These are phyloP conservation scores for Chlorella sp. DNA, from an alignment of 139 green algal species.

Conservation along the genomic window DNA sequence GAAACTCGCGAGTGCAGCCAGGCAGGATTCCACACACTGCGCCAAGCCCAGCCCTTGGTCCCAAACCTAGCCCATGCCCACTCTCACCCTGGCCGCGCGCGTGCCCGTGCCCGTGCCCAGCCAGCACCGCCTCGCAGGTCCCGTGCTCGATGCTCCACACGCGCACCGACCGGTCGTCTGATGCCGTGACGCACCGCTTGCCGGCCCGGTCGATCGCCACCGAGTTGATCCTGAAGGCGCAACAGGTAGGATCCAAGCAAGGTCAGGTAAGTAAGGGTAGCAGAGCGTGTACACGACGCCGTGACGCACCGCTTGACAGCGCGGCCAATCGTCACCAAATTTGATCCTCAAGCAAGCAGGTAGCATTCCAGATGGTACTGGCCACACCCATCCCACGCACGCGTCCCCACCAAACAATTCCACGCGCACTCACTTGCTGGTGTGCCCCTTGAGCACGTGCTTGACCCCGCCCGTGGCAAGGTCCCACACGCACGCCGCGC, in stretches of 20 bases:
- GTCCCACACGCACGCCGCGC: conserved; percentile 55
- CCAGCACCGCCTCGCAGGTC: neutral
- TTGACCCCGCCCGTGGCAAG: conserved; percentile 28
- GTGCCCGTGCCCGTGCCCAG: conserved; percentile 5
- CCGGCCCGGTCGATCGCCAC: conserved; percentile 40
- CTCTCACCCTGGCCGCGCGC: neutral
- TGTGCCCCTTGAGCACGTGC: conserved; percentile 46
- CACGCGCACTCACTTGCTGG: neutral
- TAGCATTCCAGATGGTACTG: too few species aligned
- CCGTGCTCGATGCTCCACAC: conserved; percentile 1
- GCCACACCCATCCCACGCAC: too few species aligned
- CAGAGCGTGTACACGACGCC: too few species aligned
- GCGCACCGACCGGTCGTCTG: conserved; percentile 17
- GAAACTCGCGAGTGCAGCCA: too few species aligned
- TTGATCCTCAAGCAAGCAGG: too few species aligned
- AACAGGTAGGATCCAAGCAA: too few species aligned
- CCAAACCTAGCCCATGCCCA: neutral
- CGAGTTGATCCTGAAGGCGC: conserved; percentile 48
- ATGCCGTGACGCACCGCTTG: conserved; percentile 11
- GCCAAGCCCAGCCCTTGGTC: neutral
- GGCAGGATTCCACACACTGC: neutral
- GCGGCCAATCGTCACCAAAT: conserved; percentile 35
- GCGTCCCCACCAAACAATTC: too few species aligned
- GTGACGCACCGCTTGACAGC: conserved; percentile 22
- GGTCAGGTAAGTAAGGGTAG: too few species aligned